Conservation (phyloP, 2,329 filamentous ascomycete species). For the Aureobasidium sp. region DNA sequence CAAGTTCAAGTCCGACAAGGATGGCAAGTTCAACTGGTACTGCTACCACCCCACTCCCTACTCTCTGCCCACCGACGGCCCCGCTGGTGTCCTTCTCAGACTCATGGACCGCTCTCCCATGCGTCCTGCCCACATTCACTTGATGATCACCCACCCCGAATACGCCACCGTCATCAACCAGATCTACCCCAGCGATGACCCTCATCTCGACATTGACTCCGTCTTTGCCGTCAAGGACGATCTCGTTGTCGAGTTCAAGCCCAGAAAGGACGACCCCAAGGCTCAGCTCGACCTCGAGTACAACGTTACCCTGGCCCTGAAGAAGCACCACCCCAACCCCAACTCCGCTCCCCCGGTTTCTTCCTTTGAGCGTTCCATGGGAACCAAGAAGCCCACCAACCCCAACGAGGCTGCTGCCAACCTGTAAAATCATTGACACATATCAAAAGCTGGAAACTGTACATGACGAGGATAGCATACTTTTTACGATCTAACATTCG, state of each 20-base stretch:
- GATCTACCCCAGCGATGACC: slow-evolving; percentile 51
- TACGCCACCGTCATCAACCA: slow-evolving; percentile 50
- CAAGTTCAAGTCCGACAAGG: slow-evolving; percentile 62
- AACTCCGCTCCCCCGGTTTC: slow-evolving; percentile 7
- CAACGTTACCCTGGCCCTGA: slow-evolving; percentile 33
- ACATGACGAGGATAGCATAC: background rate
- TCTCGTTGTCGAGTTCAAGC: slow-evolving; percentile 49
- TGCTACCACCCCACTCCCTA: slow-evolving; percentile 67
- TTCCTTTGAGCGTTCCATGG: slow-evolving; percentile 9
- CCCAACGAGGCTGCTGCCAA: slow-evolving; percentile 5
- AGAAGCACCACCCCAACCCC: slow-evolving; percentile 12
- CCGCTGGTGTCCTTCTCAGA: slow-evolving; percentile 44
- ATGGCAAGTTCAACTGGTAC: slow-evolving; percentile 65
- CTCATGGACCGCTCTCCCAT: slow-evolving; percentile 50
- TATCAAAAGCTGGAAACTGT: background rate
- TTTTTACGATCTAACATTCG: background rate
- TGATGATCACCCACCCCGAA: slow-evolving; percentile 45
- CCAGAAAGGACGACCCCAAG: slow-evolving; percentile 41
- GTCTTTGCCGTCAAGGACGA: slow-evolving; percentile 56
- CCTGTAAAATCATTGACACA: background rate
- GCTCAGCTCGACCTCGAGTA: slow-evolving; percentile 47
- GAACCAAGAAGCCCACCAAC: slow-evolving; percentile 3
- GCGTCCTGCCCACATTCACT: slow-evolving; percentile 53
- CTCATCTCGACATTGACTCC: slow-evolving; percentile 48
- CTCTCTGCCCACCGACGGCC: slow-evolving; percentile 57